Evolutionary conservation across 805 yeast genomes (phyloP), one percentile per base, ranked within the genome.

Genomic region (Komagataella mondaviorum): DNA sequence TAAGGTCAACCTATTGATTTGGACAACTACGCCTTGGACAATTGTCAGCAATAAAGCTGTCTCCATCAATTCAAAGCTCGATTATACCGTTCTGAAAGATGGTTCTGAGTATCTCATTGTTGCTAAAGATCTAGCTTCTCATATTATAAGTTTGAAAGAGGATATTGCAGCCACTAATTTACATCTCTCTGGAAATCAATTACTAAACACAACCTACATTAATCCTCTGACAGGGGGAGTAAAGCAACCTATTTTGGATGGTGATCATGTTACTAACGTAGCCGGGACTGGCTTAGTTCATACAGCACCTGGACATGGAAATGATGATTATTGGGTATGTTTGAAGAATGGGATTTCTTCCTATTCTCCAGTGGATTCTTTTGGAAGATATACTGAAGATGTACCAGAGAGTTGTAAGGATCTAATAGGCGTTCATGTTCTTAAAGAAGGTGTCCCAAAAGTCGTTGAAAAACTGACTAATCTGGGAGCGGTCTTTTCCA

Each of bases 1-100:
- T 4, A 49, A 59, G 1, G 45, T 72, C 1, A 50, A 55, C 20
- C 75, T 72, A 6, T 60, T 86, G 54, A 88, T 93, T 52, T 93
- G 99, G 99, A 93, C 99, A 0, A 90, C 96, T 1, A 93, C 99
- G 1, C 97, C 99, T 0, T 93, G 99, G 99, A 93, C 99, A 0
- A 71, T 93, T 36, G 86, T 88, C 4, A 83, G 96, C 0, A 93
- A 93, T 61, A 73, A 76, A 55, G 97, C 97, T 0, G 79, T 93
- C 46, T 83, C 93, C 47, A 73, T 85, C 46, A 80, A 88, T 59
- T 66, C 77, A 23, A 66, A 72, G 1, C 68, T 86, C 51, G 61
- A 64, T 0, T 93, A 93, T 62, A 76, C 81, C 0, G 56, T 85
- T 10, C 63, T 79, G 4, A 58, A 62, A 36, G 55, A 63, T 54